Evolutionary conservation across 2,329 filamentous ascomycete genomes (phyloP).

Genomic region (Colletotrichum sp.): DNA sequence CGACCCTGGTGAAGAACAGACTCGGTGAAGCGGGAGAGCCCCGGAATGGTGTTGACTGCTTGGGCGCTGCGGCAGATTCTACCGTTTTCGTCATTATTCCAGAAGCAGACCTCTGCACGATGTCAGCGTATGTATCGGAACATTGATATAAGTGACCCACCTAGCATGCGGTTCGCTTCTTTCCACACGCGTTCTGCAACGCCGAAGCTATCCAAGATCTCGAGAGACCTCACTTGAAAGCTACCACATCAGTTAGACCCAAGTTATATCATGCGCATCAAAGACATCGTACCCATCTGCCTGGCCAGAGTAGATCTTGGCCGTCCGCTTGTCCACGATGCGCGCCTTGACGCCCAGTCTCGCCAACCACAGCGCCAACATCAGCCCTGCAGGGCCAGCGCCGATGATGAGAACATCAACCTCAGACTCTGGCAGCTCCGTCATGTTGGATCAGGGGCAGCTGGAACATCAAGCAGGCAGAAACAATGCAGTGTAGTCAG

Average conservation of each 20-base stretch:
- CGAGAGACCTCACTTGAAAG: conserved; percentile 41
- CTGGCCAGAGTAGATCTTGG: conserved; percentile 45
- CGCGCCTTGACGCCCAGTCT: conserved; percentile 43
- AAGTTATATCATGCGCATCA: not conserved
- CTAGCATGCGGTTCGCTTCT: conserved; percentile 71
- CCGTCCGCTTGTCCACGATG: conserved; percentile 48
- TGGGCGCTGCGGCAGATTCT: conserved; percentile 61
- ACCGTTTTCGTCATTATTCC: conserved; percentile 67
- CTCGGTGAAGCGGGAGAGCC: conserved; percentile 67
- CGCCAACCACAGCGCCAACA: conserved; percentile 48
- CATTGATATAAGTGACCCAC: conserved; percentile 37
- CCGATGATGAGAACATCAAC: conserved; percentile 21
- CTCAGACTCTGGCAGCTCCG: not conserved
- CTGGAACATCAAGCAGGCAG: not conserved
- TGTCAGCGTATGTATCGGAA: not conserved
- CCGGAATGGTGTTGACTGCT: conserved; percentile 67
- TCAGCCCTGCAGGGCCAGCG: conserved; percentile 40
- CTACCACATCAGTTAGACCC: not conserved
- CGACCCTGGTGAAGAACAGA: conserved; percentile 74
- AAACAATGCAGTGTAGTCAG: not conserved
- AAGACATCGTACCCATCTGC: conserved; percentile 61
- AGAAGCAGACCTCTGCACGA: conserved; percentile 36
- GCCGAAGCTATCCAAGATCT: conserved; percentile 76
- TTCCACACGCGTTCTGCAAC: conserved; percentile 68
- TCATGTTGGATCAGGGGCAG: not conserved